Evolutionary conservation across 1,284 basidiomycete genomes (phyloP), one percentile per base, ranked within the genome.

Genomic region (Mrakiaceae sp.): DNA sequence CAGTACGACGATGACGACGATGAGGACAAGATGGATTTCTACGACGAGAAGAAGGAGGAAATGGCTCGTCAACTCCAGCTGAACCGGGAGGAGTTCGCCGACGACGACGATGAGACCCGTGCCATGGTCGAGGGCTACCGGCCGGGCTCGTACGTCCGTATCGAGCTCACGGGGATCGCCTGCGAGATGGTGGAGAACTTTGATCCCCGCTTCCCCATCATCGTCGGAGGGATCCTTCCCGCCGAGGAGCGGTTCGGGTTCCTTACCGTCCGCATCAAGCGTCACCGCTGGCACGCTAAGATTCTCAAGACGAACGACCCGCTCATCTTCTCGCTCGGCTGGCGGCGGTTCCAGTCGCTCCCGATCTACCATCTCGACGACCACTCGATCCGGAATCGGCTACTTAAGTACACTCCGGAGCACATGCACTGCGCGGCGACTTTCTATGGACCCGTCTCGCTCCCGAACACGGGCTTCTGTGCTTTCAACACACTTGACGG

Each of bases 401-500:
- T 98, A 88, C 87, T 99, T 76, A 98, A 99, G 79, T 99, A 99
- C 75, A 98, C 96, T 0, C 95, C 95, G 0, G 96, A 98, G 77
- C 95, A 99, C 73, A 97, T 96, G 92, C 96, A 98, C 75, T 98
- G 95, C 72, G 90, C 88, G 71, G 95, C 95, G 2, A 95, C 94
- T 0, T 98, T 98, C 77, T 97, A 94, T 73, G 93, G 90, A 0
- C 93, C 93, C 5, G 86, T 90, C 16, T 80, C 90, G 1, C 79
- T 88, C 0, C 93, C 93, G n/a, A 97, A 97, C 75, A 97, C 92
- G 0, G 94, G 95, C 68, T 91, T 98, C 78, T 97, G 93, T 75
- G 90, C 95, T 0, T 98, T 99, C 81, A 98, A 95, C 76, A 85
- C 88, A 0, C 78, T 99, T 5, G 78, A 81, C 0, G 79, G 79